Base-by-base conservation (phyloP, 2,329 filamentous ascomycete genomes). In the Trichoderma sp. region DNA sequence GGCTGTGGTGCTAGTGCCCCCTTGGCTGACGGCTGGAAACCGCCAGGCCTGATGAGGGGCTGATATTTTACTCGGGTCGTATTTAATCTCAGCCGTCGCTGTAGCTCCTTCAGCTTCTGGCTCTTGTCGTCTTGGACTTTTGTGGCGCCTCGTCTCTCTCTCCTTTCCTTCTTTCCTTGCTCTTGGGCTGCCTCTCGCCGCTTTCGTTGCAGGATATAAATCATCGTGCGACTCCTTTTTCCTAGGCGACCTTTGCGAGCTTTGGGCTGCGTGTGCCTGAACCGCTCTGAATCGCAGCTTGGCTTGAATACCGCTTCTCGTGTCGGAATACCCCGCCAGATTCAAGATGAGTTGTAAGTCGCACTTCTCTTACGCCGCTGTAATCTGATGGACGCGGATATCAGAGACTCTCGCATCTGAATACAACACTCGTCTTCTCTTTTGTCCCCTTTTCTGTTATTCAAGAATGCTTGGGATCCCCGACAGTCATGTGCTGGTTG, bases 331-430 rank as follows among this genome's bases (percentile, higher is more conserved):
- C 70, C 70, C 70, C 70, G 70, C 70, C 55, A 71, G 64, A 14
- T 49, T 59, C 72, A 75, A 75, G 66, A 82, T 82, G 80, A 81
- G 79, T 73, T 81, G 80, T 81, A 75, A 80, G 80, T 80, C 56
- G 32, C 54, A 24, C 8, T 34, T n/a, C 26, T 16, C 16, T 68
- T 32, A 30, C 55, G 30, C 56, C 43, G 34, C 65, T 16, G 65
- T 26, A 43, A n/a, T 4, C 32, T n/a, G 6, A 8, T n/a, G n/a
- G n/a, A n/a, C n/a, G n/a, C n/a, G n/a, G n/a, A n/a, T n/a, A n/a
- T n/a, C n/a, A n/a, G n/a, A n/a, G n/a, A n/a, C n/a, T n/a, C n/a
- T n/a, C n/a, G n/a, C n/a, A n/a, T n/a, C n/a, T n/a, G n/a, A n/a
- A n/a, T n/a, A n/a, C n/a, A n/a, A n/a, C n/a, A n/a, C n/a, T n/a